Evolutionary conservation across 805 yeast species (phyloP), one percentile per base, ranked within the genome.

Genomic region (Starmerella vitae): DNA sequence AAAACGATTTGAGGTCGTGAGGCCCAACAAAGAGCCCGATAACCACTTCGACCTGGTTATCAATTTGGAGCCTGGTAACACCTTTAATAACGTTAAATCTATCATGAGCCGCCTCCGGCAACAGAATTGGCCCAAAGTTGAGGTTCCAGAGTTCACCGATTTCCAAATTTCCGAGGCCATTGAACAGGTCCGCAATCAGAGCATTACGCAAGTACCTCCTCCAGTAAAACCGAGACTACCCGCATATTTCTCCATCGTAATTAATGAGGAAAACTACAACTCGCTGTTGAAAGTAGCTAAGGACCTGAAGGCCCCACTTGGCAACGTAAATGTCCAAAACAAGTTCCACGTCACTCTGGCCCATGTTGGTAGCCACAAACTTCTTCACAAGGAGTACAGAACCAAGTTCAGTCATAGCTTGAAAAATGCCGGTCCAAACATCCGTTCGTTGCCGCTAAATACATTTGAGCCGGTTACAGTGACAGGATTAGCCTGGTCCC

Each of bases 1-100:
- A 34, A 64, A 65, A 4, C 62, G 91, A 41, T 82, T 77, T 51
- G 81, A 83, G 53, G 71, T 74, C 0, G 66, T 82, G 2, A 60
- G 70, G 42, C 42, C 60, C 1, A 39, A 46, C 0, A 55, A 45
- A 12, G 56, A 53, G 3, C 93, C 94, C 0, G 95, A 86, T 34
- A 59, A 63, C 9, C 47, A 55, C 27, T 88, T 86, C 61, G 88
- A 82, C 54, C 43, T 62, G 10, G 63, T 82, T 2, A 71, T 91
- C 18, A 61, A 77, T 39, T 58, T 91, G 37, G 60, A 66, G 4
- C 40, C 50, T 3, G 70, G 73, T 1, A 46, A 56, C 2, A 37
- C 42, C 13, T 58, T 67, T 27, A 41, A 46, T 1, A 80, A 79
- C 52, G 66, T 76, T 3, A 60, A 58, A 41, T 45, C 42, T 0